Evolutionary conservation across 192 early-diverging fungal genomes (phyloP), one percentile per base, ranked within the genome.

Genomic region (Cladochytrium replicatum): DNA sequence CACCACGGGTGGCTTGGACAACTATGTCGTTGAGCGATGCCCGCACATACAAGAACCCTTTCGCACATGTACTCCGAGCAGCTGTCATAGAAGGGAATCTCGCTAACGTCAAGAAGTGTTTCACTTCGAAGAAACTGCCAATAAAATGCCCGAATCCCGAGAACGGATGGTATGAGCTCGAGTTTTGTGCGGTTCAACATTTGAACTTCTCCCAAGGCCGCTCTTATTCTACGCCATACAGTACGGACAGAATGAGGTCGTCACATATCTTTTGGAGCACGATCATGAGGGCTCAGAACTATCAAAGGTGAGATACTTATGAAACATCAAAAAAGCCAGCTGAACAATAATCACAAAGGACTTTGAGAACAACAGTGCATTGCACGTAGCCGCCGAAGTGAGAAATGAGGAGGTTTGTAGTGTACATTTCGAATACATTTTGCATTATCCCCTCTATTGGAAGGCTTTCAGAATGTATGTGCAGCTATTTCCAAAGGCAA

Each of bases 181-280:
- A 44, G 13, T 26, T 11, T 37, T 37, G 32, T 44, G 11, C 13
- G 13, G 32, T 26, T 44, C 11, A 11, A 13, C 13, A 13, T 27
- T 44, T 44, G 13, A 13, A 13, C 17, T 27, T 44, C 13, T 11
- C 13, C n/a, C n/a, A 9, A 64, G 55, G 61, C 74, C 74, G n/a
- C 46, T 72, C 19, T 57, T 70, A 9, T 76, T 76, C 55, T 69
- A 70, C 32, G 74, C 74, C 4, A 76, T 76, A 21, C 46, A 49
- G 19, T 73, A 59, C 43, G n/a, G 37, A 27, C 63, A 76, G 46
- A 64, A 71, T 30, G 45, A 64, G 3, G 63, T 76, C 38, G 57
- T 73, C 2, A 4, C 37, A 7, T 68, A 58, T 47, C 58, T 76
- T 32, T 32, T 70, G 27, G 64, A 66, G 17, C 38, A 32, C 23